Base-by-base conservation (phyloP, 306 rosid genomes). In the Fragaria iinumae region DNA sequence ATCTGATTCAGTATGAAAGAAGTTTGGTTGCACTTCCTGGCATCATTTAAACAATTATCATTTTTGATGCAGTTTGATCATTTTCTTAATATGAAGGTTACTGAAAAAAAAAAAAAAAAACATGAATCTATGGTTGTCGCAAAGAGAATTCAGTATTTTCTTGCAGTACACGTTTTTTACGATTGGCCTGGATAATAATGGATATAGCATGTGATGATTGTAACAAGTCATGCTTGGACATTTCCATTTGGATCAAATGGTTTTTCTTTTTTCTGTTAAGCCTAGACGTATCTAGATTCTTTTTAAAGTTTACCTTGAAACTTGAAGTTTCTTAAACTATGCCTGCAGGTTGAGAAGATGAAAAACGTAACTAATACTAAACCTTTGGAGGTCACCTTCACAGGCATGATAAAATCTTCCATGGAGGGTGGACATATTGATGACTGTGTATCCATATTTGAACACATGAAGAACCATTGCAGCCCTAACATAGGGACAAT, bases 331-430 rank as follows among this genome's bases (percentile, higher is more conserved):
- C 69, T 39, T 69, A 41, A 73, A 81, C 76, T 71, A 76, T 86
- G 79, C 71, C 60, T 80, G 82, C 90, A 92, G 96, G 90, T 89
- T 79, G 88, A 83, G 76, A 95, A 87, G 87, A 95, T 95, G 85
- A 89, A 78, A 79, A 87, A 74, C 27, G 77, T 95, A 47, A 18
- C 90, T 14, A 85, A 67, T 69, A 76, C 87, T 75, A 90, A 81
- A 86, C 98, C 98, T 23, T 86, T 92, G 89, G 97, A 87, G 80
- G 79, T 89, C 74, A 82, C 97, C 81, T 92, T 95, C 86, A 95
- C 97, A 1, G 98, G 97, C 90, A 88, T 95, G 93, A 95, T 95
- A 71, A 79, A 23, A 81, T 87, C 98, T 82, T 80, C 92, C 72
- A 79, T 89, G 87, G 89, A 87, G 77, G 96, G 90, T 29, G 93